Percentiles rank a stretch among this genome's conserved stretches.
Conservation (phyloP, 805 yeast species). For the Lachancea kluyveri region DNA sequence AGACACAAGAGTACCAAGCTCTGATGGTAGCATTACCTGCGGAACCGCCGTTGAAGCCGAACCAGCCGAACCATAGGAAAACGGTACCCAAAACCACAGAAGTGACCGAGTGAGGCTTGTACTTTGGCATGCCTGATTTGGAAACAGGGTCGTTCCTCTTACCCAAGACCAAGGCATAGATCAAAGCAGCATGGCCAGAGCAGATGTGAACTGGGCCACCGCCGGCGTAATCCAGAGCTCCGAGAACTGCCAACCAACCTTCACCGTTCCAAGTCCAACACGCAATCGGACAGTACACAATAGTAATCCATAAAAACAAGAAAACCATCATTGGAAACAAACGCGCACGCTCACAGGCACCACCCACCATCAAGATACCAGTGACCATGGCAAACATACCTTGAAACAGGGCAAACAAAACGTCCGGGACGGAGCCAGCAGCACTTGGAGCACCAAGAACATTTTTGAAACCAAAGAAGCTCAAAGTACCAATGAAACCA, state of each 20-base stretch:
- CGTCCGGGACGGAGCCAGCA: slow-evolving; percentile 72
- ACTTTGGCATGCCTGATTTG: slow-evolving; percentile 67
- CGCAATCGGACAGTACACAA: slow-evolving; percentile 94
- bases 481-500: slow-evolving; percentile 72
- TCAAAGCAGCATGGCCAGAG: slow-evolving; percentile 91
- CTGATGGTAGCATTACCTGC: slow-evolving; percentile 90
- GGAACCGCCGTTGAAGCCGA: slow-evolving; percentile 98
- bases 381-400: slow-evolving; percentile 96
- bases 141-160: slow-evolving; percentile 77
- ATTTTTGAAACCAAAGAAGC: slow-evolving; percentile 71
- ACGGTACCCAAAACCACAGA: slow-evolving; percentile 89
- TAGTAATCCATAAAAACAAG: slow-evolving; percentile 87
- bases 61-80: slow-evolving; percentile 98
- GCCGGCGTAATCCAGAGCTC: slow-evolving; percentile 94
- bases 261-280: slow-evolving; percentile 95
- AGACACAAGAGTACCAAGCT: slow-evolving; percentile 89
- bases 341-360: slow-evolving; percentile 96
- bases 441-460: slow-evolving; percentile 78
- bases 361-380: slow-evolving; percentile 92
- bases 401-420: slow-evolving; percentile 84
- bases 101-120: slow-evolving; percentile 90
- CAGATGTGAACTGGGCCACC: slow-evolving; percentile 97
- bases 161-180: slow-evolving; percentile 88
- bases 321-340: slow-evolving; percentile 95
- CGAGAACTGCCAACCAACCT: slow-evolving; percentile 84